A percentile compares a stretch with the other conserved stretches of the same genome.
Conservation (phyloP, 345 rosid genomes). For the Nasturtium officinale region DNA sequence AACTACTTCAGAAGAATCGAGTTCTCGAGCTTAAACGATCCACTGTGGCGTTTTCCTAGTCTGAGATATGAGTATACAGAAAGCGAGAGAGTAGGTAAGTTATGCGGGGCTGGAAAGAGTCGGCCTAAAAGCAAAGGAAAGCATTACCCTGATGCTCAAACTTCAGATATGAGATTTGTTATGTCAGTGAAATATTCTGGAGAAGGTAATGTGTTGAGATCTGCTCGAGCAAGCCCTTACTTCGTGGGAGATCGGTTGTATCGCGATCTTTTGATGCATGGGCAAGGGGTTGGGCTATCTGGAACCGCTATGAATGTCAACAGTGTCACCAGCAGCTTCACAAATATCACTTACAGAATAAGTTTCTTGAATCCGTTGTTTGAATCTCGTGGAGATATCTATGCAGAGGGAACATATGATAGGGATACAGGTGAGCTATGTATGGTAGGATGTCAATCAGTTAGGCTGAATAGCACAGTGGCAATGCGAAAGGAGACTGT, state of each 20-base stretch:
- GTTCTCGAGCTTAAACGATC: slow-evolving; percentile 48
- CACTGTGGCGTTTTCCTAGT: slow-evolving; percentile 44
- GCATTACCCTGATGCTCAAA: slow-evolving; percentile 55
- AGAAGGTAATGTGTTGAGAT: slow-evolving; percentile 44
- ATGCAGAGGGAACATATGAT: slow-evolving; percentile 80
- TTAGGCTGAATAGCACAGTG: slow-evolving; percentile 30
- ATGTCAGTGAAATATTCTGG: slow-evolving; percentile 52
- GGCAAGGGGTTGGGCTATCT: slow-evolving; percentile 15
- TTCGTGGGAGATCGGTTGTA: slow-evolving; percentile 64
- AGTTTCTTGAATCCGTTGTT: slow-evolving; percentile 38
- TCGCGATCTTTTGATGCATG: slow-evolving; percentile 14
- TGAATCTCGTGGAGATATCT: slow-evolving; percentile 50
- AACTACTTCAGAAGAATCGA: slow-evolving; percentile 52
- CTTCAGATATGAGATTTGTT: slow-evolving; percentile 71
- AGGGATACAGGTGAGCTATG: slow-evolving; percentile 66
- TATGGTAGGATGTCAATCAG: slow-evolving; percentile 78
- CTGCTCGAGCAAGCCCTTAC: slow-evolving; percentile 62
- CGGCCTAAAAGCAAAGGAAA: slow-evolving; percentile 49
- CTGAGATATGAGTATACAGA: slow-evolving; percentile 64
- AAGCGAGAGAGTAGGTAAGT: slow-evolving; percentile 43
- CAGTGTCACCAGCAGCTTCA: slow-evolving; percentile 43
- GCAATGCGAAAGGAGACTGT: slow-evolving; percentile 38
- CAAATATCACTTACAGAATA: slow-evolving; percentile 71
- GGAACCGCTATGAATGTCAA: slow-evolving; percentile 36
- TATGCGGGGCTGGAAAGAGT: slow-evolving; percentile 47